Evolutionary conservation across 1,284 basidiomycete species (phyloP), one percentile per base, ranked within the genome.

Genomic region (Papiliotrema fonsecae): DNA sequence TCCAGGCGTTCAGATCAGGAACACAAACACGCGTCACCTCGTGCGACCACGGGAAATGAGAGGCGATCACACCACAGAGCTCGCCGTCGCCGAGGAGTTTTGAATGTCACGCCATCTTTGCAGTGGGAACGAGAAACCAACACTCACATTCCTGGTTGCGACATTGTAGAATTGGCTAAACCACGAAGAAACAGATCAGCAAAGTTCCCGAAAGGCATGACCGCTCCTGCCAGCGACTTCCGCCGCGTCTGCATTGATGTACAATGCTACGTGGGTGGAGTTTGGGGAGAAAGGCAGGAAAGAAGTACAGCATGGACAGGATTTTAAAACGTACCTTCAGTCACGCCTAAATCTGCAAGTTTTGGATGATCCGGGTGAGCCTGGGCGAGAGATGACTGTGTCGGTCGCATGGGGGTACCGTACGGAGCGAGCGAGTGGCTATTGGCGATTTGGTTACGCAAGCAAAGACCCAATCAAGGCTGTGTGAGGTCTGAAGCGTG

Each of bases 331-430:
- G 10, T n/a, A 32, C 31, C 11, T 11, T 32, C 31, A n/a, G 43
- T 43, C 21, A 46, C 13, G 24, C 49, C 53, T 38, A 65, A 52
- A 51, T 65, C 61, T 5, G 58, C 45, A 24, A 66, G 43, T 22
- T 45, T 60, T 19, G 64, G 64, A 51, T 66, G 64, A 47, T 66
- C 60, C 3, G 64, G 62, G 47, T 66, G 64, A 24, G 49, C 42
- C 36, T 52, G 40, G 4, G 62, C 49, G 18, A 66, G 47, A 5
- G 60, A 42, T 25, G 18, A 22, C 5, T 35, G 24, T 19, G 45
- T 18, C 37, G 25, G 36, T 16, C 19, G 30, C 38, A 28, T 42
- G 26, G 22, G 28, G 25, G 28, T 39, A 39, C 19, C n/a, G 32
- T 14, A 30, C 25, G 14, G 34, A 28, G 24, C 31, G 25, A 34